Evolutionary conservation across 1,139 yeast species (phyloP), one percentile per base, ranked within the genome.

Genomic region (Geotrichum citri-aurantii): DNA sequence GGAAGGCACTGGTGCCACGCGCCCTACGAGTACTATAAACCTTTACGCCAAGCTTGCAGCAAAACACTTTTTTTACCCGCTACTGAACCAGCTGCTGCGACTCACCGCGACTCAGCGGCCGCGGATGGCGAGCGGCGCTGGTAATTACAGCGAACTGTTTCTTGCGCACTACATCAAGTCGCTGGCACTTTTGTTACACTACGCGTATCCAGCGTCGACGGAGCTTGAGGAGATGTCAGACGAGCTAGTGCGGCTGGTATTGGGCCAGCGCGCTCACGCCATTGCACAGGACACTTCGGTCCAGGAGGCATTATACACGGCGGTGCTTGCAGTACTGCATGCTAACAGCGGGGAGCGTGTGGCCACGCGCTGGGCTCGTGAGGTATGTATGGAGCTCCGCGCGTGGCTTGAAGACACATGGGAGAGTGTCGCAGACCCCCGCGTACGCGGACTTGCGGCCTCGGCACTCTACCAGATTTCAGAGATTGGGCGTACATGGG

Each of bases 131-230:
- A 37, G 44, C 19, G 44, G 44, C 19, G 75, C 81, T 54, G 88
- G 88, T 0, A 77, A 76, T 48, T 83, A 82, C 66, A 80, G 86
- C 0, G 76, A 83, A 0, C 66, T 85, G 1, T 71, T 86, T 47
- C 75, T 77, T 37, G 79, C 83, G 0, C 92, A 86, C 67, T 85
- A 78, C 67, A 65, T 86, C 56, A 79, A 82, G 59, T 83, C 89
- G 0, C 67, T 87, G 60, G 77, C 83, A 0, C 68, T 86, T 24
- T 65, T 86, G 6, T 69, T 85, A 29, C 82, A 82, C 58, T 75
- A 84, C 55, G 83, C 87, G 0, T 79, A 80, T 62, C 89, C 90
- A 0, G 71, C 82, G 0, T 74, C 81, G 0, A 65, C 72, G 0
- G 80, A 81, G 58, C 65, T 83, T 23, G 70, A 74, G 1, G 88